Evolutionary conservation across 2,329 filamentous ascomycete genomes (phyloP).

Genomic region (Apiospora malaysiana): DNA sequence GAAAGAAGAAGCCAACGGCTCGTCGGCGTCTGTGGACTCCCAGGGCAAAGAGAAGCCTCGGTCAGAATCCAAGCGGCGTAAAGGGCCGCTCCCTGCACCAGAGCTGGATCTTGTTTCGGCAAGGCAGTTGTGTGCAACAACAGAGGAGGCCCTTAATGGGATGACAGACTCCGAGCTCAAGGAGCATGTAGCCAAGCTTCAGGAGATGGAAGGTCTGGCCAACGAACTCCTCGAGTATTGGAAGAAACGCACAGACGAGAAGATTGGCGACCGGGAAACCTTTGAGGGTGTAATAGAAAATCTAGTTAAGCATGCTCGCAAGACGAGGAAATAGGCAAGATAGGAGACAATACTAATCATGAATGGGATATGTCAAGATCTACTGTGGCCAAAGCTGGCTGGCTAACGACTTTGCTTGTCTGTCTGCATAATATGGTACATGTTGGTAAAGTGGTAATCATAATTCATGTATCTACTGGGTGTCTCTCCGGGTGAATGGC

Average conservation of each 20-base stretch:
- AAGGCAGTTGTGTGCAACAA: conserved; percentile 80
- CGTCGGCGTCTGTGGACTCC: conserved; percentile 64
- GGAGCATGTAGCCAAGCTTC: conserved; percentile 71
- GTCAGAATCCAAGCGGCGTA: conserved; percentile 48
- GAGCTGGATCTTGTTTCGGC: conserved; percentile 81
- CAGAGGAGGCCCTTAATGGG: conserved; percentile 79
- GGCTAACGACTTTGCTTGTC: too few relatives aligned
- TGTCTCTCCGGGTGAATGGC: not conserved
- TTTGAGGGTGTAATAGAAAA: conserved; percentile 98
- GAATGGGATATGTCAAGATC: not conserved
- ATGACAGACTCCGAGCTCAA: conserved; percentile 80
- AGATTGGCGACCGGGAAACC: conserved; percentile 87
- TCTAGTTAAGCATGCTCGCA: conserved; percentile 87
- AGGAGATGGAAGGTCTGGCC: conserved; percentile 72
- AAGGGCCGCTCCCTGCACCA: conserved; percentile 71
- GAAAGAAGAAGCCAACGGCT: conserved; percentile 57
- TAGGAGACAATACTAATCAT: not conserved
- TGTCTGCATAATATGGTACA: not conserved
- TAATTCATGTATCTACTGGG: not conserved
- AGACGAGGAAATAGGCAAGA: conserved; percentile 70
- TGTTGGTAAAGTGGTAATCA: not conserved
- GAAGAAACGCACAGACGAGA: conserved; percentile 84
- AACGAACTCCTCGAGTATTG: conserved; percentile 86
- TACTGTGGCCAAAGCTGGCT: not conserved
- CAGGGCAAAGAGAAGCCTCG: conserved; percentile 56